Conservation (phyloP, 768 basidiomycete species). For the Lentinula lateritia region DNA sequence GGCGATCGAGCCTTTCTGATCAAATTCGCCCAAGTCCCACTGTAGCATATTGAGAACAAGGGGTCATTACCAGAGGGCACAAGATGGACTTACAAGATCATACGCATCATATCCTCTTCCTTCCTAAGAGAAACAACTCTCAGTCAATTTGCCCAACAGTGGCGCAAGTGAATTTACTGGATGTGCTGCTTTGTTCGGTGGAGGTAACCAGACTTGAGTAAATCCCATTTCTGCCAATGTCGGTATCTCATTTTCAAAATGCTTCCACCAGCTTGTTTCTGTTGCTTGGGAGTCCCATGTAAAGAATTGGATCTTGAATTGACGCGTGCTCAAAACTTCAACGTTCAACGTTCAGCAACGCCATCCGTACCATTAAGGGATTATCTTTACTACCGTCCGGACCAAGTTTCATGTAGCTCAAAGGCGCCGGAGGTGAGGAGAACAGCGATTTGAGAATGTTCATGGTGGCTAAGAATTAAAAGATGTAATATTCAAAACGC, state of each 20-base stretch:
- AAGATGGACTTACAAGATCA: slow-evolving; percentile 50
- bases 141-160: not conserved
- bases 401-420: slow-evolving; percentile 58
- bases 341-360: too few relatives aligned
- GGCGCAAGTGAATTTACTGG: slow-evolving; percentile 32
- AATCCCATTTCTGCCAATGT: slow-evolving; percentile 61
- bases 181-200: slow-evolving; percentile 72
- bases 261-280: slow-evolving; percentile 74
- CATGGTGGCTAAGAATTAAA: slow-evolving; percentile 16
- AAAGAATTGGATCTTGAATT: slow-evolving; percentile 69
- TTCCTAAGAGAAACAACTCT: slow-evolving; percentile 29
- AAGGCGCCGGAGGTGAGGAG: slow-evolving; percentile 26
- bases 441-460: slow-evolving; percentile 25
- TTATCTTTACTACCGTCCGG: slow-evolving; percentile 45
- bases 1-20: slow-evolving; percentile 61
- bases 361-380: slow-evolving; percentile 59
- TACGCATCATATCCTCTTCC: slow-evolving; percentile 85
- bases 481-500: not conserved
- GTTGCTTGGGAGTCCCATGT: slow-evolving; percentile 68
- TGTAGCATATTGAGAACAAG: slow-evolving; percentile 19
- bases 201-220: slow-evolving; percentile 81
- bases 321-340: not conserved
- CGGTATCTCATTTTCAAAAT: slow-evolving; percentile 63
- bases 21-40: slow-evolving; percentile 88
- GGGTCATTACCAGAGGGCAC: not conserved